Base-by-base conservation (phyloP, 108 stramenopile genomes). In the Seminavis robusta region DNA sequence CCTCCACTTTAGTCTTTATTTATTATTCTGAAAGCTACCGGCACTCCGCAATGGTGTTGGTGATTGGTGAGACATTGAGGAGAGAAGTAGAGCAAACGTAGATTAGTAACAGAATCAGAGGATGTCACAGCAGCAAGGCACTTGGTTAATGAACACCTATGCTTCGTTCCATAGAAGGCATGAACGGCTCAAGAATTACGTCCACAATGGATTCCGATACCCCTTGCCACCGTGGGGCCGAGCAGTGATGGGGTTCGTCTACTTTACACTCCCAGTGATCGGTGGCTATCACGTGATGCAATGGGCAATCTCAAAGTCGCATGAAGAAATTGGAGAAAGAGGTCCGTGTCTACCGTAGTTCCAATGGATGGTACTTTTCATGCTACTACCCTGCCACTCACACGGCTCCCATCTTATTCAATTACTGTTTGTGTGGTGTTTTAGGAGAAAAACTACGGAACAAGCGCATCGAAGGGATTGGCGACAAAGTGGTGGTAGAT, bases 261-360 rank as follows among this genome's bases (percentile, higher is more conserved):
- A 92, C 52, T 81, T 84, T 43, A 59, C 69, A 24, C 63, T 92
- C 38, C 90, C 90, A 16, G 62, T 94, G 4, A 61, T 85, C 1
- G 79, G 75, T 3, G 89, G 85, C 20, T 88, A 79, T 50, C 62
- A 69, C 45, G 54, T 88, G 3, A 83, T 81, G 72, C 69, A 74
- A 43, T 79, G 77, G 77, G 71, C 84, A 8, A 82, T 86, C 10
- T 67, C 67, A 1, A 72, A 71, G 40, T 65, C 81, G 30, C 70
- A 84, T 27, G 71, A 80, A 19, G 64, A 74, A 20, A 84, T 85
- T 19, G 79, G 87, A 24, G 74, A 81, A 39, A 60, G 69, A 8
- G 79, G 81, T 36, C 54, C 52, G 71, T 39, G 15, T 26, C 31
- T 59, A 13, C 48, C n/a, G n/a, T n/a, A 31, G 39, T 21, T 50